Percentiles rank a stretch among this genome's conserved stretches.
Evolutionary conservation across 441 rosid genomes (phyloP).

Genomic region (Jatropha podagrica): DNA sequence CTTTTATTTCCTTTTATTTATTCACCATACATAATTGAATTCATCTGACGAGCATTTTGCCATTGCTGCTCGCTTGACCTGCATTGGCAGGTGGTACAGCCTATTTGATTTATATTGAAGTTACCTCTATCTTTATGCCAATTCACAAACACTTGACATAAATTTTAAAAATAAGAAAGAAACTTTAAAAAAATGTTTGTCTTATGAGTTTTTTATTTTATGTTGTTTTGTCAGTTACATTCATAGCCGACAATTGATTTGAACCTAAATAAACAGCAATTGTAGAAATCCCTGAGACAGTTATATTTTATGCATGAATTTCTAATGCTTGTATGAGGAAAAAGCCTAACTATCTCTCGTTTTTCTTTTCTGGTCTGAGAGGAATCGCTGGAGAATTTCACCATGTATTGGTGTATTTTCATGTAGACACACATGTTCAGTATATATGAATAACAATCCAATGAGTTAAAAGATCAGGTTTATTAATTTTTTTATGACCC

Average conservation of each 20-base stretch:
- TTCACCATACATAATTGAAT: background rate
- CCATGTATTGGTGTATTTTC: background rate
- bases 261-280: background rate
- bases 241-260: background rate
- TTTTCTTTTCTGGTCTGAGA: background rate
- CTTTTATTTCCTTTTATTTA: background rate
- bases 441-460: background rate
- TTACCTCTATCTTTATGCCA: background rate
- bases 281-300: background rate
- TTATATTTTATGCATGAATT: background rate
- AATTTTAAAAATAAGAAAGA: background rate
- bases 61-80: background rate
- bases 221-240: background rate
- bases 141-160: background rate
- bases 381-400: background rate
- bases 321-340: background rate
- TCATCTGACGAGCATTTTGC: background rate
- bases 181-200: background rate
- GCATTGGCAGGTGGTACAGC: background rate
- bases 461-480: background rate
- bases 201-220: background rate
- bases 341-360: background rate
- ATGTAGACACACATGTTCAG: background rate
- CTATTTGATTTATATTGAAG: background rate
- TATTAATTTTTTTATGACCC: constrained; percentile 15